Percentiles rank a stretch among this genome's conserved stretches.
phyloP scores from a whole-genome alignment of 345 rosid species.

The Ailanthus altissimus region DNA sequence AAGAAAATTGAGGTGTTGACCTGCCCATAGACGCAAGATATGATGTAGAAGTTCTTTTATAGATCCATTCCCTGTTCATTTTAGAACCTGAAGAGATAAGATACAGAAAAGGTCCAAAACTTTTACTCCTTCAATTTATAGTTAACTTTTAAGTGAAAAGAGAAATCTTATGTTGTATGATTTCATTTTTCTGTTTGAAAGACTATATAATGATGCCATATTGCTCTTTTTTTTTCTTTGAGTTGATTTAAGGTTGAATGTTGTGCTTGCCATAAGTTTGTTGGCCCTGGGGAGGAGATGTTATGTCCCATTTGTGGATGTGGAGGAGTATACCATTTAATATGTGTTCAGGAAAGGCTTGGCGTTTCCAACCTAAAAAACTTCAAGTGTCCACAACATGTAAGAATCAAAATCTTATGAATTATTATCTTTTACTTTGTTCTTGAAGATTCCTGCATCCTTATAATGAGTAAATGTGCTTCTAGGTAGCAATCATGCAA shows the following conservation, averaged over 20 bases:
- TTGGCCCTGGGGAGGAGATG: slow-evolving; percentile 64
- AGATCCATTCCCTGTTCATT: not conserved
- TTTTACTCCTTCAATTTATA: not conserved
- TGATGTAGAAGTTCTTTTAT: not conserved
- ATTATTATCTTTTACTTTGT: slow-evolving; percentile 18
- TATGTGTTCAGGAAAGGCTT: slow-evolving; percentile 51
- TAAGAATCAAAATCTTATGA: slow-evolving; percentile 32
- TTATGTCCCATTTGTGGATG: slow-evolving; percentile 68
- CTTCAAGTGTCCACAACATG: slow-evolving; percentile 94
- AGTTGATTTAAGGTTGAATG: slow-evolving; percentile 63
- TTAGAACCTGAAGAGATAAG: not conserved
- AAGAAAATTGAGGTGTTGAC: not conserved
- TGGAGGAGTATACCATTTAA: slow-evolving; percentile 57
- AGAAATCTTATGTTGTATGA: not conserved
- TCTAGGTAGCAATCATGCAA: not conserved
- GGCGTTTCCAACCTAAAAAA: slow-evolving; percentile 42
- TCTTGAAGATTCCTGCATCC: not conserved
- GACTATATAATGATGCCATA: not conserved
- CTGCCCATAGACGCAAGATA: not conserved
- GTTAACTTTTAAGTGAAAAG: not conserved
- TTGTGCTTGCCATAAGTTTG: slow-evolving; percentile 50
- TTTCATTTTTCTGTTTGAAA: not conserved
- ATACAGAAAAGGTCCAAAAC: not conserved
- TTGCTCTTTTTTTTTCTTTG: not conserved
- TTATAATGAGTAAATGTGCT: slow-evolving; percentile 2